phyloP scores from a whole-genome alignment of 345 rosid genomes.

The Linum lewisii region DNA sequence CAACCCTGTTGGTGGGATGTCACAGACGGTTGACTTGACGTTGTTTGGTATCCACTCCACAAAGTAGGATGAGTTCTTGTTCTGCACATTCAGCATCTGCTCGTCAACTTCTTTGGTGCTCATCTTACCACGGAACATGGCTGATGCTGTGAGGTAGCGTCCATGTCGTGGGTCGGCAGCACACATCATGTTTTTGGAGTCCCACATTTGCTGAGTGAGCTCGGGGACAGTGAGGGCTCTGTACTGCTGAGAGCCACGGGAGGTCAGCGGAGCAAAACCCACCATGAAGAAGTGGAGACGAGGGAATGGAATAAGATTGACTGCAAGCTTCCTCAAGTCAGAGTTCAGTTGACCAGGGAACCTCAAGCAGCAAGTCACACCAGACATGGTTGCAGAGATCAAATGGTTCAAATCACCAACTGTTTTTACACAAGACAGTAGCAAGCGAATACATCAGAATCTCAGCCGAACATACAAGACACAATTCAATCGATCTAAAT shows the following conservation, averaged over 20 bases:
- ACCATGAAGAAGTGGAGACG: constrained; percentile 3
- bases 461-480: background rate
- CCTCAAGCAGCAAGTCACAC: constrained; percentile 2
- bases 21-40: constrained; percentile 1
- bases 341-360: constrained; percentile 3
- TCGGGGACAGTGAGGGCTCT: background rate
- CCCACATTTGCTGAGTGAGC: too few species aligned
- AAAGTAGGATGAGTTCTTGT: background rate
- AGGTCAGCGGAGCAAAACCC: background rate
- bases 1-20: constrained; percentile 1
- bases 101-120: background rate
- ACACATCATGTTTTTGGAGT: too few species aligned
- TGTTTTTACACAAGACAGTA: background rate
- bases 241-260: constrained; percentile 3
- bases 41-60: background rate
- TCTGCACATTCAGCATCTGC: background rate
- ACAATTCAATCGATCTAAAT: background rate
- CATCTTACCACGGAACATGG: constrained; percentile 2
- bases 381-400: background rate
- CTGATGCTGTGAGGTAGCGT: background rate
- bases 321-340: background rate
- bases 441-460: background rate
- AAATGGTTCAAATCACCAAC: constrained; percentile 1
- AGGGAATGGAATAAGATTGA: background rate
- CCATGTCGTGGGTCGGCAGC: too few species aligned